Percentiles rank a stretch among this genome's conserved stretches.
Evolutionary conservation across 441 rosid species (phyloP).

Genomic region (Viola pubescens): DNA sequence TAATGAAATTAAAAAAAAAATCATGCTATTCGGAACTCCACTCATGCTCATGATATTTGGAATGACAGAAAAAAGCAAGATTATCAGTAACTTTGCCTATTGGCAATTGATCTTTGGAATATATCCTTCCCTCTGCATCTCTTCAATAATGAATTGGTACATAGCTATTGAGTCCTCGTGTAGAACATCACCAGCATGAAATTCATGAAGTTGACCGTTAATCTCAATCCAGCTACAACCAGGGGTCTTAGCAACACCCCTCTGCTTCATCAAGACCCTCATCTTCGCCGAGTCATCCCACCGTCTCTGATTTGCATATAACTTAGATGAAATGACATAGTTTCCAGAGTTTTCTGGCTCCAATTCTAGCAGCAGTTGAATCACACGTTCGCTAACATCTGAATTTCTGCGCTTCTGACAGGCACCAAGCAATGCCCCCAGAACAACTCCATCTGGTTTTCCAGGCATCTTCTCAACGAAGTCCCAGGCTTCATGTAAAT

Average conservation of each 20-base stretch:
- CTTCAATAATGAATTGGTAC: constrained; percentile 39
- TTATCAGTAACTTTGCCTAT: not conserved
- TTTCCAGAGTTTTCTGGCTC: constrained; percentile 68
- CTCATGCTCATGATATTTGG: too few species aligned
- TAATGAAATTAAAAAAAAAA: too few species aligned
- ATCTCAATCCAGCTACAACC: constrained; percentile 54
- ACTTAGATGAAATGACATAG: constrained; percentile 70
- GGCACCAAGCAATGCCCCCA: constrained; percentile 79
- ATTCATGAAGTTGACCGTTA: constrained; percentile 43
- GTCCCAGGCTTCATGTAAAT: constrained; percentile 73
- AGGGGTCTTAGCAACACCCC: constrained; percentile 30
- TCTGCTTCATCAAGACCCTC: constrained; percentile 61
- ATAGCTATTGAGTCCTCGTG: constrained; percentile 24
- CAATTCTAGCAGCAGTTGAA: constrained; percentile 43
- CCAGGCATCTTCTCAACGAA: constrained; percentile 64
- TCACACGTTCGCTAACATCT: constrained; percentile 43
- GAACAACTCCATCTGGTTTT: constrained; percentile 57
- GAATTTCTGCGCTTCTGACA: constrained; percentile 50
- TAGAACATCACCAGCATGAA: constrained; percentile 55
- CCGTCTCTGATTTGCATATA: constrained; percentile 54
- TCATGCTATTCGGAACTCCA: too few species aligned
- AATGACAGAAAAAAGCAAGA: not conserved
- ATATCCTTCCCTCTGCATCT: constrained; percentile 45
- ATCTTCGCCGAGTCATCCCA: constrained; percentile 66
- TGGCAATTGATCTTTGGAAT: constrained; percentile 29